Percentiles rank a stretch among this genome's conserved stretches.
Evolutionary conservation across 1,284 basidiomycete genomes (phyloP).

Genomic region (Austropuccinia psidii): DNA sequence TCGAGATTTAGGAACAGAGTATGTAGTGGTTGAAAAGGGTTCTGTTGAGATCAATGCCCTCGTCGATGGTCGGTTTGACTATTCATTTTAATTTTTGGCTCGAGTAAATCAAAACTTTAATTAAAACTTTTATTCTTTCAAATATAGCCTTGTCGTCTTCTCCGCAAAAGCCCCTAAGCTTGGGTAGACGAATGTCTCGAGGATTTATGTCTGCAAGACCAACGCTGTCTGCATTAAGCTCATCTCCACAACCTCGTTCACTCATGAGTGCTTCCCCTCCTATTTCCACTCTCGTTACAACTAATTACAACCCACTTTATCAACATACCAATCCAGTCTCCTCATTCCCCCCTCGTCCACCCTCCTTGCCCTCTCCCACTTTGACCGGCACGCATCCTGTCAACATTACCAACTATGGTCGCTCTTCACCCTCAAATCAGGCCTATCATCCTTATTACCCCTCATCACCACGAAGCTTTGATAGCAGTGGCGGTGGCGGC

Average conservation of each 20-base stretch:
- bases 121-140: too few species aligned
- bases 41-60: slow-evolving; percentile 56
- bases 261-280: background rate
- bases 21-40: slow-evolving; percentile 56
- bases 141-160: slow-evolving; percentile 48
- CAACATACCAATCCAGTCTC: slow-evolving; percentile 17
- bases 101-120: background rate
- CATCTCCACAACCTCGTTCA: background rate
- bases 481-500: slow-evolving; percentile 11
- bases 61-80: slow-evolving; percentile 51
- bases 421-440: slow-evolving; percentile 13
- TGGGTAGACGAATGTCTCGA: slow-evolving; percentile 48
- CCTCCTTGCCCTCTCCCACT: slow-evolving; percentile 46
- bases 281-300: background rate
- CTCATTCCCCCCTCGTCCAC: slow-evolving; percentile 38
- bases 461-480: slow-evolving; percentile 28
- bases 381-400: slow-evolving; percentile 6
- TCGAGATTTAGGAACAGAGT: slow-evolving; percentile 50
- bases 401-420: slow-evolving; percentile 24
- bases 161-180: slow-evolving; percentile 45
- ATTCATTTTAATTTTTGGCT: background rate
- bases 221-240: slow-evolving; percentile 37
- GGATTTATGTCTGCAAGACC: slow-evolving; percentile 42
- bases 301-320: background rate
- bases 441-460: slow-evolving; percentile 8